phyloP scores from a whole-genome alignment of 169 alveolate species.

The Plasmodium malariae region DNA sequence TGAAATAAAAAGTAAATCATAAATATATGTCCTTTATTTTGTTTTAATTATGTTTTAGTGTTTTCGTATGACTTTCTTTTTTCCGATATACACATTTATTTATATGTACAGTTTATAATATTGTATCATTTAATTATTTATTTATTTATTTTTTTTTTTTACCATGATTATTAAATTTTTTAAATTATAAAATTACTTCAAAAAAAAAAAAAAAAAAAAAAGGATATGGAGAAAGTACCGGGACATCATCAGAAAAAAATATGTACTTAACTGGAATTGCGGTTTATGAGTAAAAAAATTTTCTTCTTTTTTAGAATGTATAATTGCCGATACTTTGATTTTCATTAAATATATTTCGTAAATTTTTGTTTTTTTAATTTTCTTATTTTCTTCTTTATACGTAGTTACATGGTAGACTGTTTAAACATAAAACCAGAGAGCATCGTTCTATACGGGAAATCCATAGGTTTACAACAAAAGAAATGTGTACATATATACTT shows the following conservation, averaged over 20 bases:
- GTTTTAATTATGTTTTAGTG: background rate
- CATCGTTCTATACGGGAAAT: slow-evolving; percentile 66
- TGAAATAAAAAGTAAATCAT: background rate
- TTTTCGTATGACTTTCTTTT: background rate
- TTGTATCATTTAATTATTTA: background rate
- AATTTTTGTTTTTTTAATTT: background rate
- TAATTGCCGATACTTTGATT: background rate
- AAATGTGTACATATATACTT: background rate
- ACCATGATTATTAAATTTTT: slow-evolving; percentile 17
- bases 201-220: slow-evolving; percentile 35
- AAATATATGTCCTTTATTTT: background rate
- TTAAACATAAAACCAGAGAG: slow-evolving; percentile 53
- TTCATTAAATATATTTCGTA: background rate
- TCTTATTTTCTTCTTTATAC: slow-evolving; percentile 5
- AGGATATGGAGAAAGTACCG: slow-evolving; percentile 77
- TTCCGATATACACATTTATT: background rate
- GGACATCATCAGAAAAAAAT: slow-evolving; percentile 50
- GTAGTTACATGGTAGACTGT: slow-evolving; percentile 61
- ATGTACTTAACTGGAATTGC: slow-evolving; percentile 71
- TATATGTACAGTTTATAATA: background rate
- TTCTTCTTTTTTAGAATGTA: background rate
- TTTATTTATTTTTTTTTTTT: slow-evolving; percentile 5
- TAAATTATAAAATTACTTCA: background rate
- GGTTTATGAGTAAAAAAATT: slow-evolving; percentile 51
- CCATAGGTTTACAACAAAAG: slow-evolving; percentile 60